Conservation (phyloP, 306 rosid species). For the Benincasa hispida region DNA sequence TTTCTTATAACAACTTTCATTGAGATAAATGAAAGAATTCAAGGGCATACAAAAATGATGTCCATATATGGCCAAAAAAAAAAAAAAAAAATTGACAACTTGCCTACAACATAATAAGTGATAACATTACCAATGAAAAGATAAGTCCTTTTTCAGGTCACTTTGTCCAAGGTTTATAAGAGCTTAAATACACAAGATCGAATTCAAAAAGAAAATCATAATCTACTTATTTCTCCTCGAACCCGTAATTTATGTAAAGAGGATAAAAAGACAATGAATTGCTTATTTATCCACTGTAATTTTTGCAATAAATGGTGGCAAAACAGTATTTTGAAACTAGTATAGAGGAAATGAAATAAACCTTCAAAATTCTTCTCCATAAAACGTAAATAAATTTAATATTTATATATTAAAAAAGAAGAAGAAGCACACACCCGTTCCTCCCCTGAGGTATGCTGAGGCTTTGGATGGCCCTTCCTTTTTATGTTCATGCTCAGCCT, state of each 20-base stretch:
- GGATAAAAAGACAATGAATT: neutral
- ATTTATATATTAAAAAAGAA: neutral
- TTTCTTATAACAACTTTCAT: too few relatives aligned
- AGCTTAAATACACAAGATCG: neutral
- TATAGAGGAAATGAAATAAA: neutral
- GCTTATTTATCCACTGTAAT: neutral
- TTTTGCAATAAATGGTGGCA: neutral
- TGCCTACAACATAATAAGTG: neutral
- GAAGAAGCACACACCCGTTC: slow-evolving; percentile 40
- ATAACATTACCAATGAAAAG: neutral
- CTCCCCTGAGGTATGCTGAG: slow-evolving; percentile 65
- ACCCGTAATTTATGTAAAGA: neutral
- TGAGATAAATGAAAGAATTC: too few relatives aligned
- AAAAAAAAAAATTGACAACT: neutral
- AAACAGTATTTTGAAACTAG: neutral
- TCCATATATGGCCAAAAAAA: neutral
- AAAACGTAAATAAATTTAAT: neutral
- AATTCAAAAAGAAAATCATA: neutral
- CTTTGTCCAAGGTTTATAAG: neutral
- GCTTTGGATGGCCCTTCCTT: slow-evolving; percentile 85
- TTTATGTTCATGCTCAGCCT: slow-evolving; percentile 45
- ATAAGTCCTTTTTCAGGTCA: neutral
- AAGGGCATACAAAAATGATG: too few relatives aligned
- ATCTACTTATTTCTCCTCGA: neutral
- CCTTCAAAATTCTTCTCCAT: neutral